phyloP scores from a whole-genome alignment of 2,329 filamentous ascomycete species.

The Colletotrichum sp. region DNA sequence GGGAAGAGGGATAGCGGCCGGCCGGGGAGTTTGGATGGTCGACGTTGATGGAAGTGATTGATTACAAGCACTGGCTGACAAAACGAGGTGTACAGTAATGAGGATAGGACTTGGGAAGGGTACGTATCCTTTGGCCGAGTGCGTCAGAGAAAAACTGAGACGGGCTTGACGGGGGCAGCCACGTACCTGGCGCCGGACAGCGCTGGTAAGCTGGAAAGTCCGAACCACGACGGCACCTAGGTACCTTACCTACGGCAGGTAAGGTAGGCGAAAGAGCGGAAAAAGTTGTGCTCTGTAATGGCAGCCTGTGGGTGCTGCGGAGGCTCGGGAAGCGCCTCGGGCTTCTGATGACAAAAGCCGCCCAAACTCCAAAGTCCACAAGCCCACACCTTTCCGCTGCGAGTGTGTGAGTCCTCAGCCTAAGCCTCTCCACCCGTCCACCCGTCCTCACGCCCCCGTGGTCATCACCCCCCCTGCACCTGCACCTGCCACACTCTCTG shows the following conservation, averaged over 20 bases:
- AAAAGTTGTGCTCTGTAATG: neutral
- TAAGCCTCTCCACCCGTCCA: neutral
- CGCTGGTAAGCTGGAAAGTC: constrained; percentile 19
- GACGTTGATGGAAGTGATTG: constrained; percentile 9
- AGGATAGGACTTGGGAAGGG: neutral
- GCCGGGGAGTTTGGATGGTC: neutral
- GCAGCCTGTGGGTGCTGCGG: neutral
- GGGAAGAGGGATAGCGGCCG: neutral
- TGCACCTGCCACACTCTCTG: neutral
- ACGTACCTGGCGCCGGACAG: neutral
- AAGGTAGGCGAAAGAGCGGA: neutral
- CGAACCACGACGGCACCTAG: neutral
- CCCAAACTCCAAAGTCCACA: constrained; percentile 10
- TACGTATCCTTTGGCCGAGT: constrained; percentile 13
- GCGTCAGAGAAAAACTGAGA: constrained; percentile 9
- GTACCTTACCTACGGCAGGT: neutral
- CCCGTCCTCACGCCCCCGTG: neutral
- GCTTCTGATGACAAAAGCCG: constrained; percentile 20
- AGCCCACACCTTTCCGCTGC: neutral
- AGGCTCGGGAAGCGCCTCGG: constrained; percentile 17
- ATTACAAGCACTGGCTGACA: constrained; percentile 11
- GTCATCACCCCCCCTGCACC: constrained; percentile 11
- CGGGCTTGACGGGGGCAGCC: neutral
- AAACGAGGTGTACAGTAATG: constrained; percentile 3
- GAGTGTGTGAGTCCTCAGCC: constrained; percentile 10